Evolutionary conservation across 2,329 filamentous ascomycete species (phyloP).

Genomic region (Epichloe coenophiala): DNA sequence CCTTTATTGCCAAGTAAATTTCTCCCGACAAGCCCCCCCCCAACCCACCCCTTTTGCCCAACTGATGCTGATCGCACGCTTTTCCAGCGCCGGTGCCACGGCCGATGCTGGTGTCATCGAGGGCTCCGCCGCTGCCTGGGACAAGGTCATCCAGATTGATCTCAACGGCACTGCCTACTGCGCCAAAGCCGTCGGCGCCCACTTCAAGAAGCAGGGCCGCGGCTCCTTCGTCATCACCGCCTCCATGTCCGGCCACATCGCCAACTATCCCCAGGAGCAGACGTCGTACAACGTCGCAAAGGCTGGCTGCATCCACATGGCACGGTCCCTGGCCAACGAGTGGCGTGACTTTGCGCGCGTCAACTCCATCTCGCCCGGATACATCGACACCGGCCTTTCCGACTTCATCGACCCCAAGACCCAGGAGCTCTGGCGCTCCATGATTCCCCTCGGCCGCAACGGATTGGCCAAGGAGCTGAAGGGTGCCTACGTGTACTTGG

Average conservation of each 20-base stretch:
- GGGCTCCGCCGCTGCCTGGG: constrained; percentile 53
- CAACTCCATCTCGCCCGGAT: constrained; percentile 54
- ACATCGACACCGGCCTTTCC: constrained; percentile 55
- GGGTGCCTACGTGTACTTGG: constrained; percentile 66
- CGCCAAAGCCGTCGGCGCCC: constrained; percentile 47
- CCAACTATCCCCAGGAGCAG: constrained; percentile 57
- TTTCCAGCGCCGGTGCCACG: constrained; percentile 46
- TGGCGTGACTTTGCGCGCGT: constrained; percentile 55
- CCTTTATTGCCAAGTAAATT: constrained; percentile 64
- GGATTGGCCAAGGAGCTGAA: constrained; percentile 58
- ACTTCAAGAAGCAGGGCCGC: constrained; percentile 50
- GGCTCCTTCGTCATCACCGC: constrained; percentile 58
- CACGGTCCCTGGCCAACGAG: constrained; percentile 42
- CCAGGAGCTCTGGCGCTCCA: constrained; percentile 58
- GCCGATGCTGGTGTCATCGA: constrained; percentile 57
- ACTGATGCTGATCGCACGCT: not conserved
- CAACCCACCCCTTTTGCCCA: too few relatives aligned
- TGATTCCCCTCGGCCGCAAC: constrained; percentile 61
- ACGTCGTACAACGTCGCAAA: constrained; percentile 54
- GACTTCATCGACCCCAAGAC: constrained; percentile 52
- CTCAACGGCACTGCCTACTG: constrained; percentile 57
- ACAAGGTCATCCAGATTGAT: constrained; percentile 47
- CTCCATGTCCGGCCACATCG: constrained; percentile 57
- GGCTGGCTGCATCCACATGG: constrained; percentile 37
- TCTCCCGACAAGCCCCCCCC: constrained; percentile 34